Percentiles rank a stretch among this genome's conserved stretches.
Conservation (phyloP, 768 basidiomycete genomes). For the Trametopsis cervina region DNA sequence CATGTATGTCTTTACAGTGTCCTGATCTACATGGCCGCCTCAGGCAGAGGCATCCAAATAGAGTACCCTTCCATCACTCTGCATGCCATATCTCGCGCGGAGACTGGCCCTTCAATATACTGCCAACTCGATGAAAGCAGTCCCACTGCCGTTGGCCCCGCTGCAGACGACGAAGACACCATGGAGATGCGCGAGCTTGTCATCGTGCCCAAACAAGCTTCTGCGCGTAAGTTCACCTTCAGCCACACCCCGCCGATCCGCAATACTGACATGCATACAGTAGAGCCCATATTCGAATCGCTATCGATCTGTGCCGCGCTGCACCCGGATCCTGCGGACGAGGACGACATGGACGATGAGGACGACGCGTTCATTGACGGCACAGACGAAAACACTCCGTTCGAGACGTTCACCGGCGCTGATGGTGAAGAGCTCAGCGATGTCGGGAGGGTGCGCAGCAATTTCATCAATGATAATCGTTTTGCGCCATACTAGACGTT, state of each 20-base stretch:
- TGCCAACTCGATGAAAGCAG: constrained; percentile 86
- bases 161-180: constrained; percentile 35
- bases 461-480: constrained; percentile 72
- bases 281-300: constrained; percentile 82
- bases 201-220: constrained; percentile 57
- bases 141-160: constrained; percentile 15
- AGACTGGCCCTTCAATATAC: constrained; percentile 68
- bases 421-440: constrained; percentile 72
- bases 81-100: constrained; percentile 82
- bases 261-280: constrained; percentile 29
- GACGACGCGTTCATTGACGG: constrained; percentile 57
- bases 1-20: constrained; percentile 36
- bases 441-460: constrained; percentile 91
- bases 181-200: constrained; percentile 71
- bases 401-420: constrained; percentile 51
- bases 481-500: constrained; percentile 78
- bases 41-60: constrained; percentile 73
- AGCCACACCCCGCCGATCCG: neutral
- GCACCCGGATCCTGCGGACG: constrained; percentile 64
- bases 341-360: constrained; percentile 30
- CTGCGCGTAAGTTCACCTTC: constrained; percentile 45
- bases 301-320: constrained; percentile 79
- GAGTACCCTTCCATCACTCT: constrained; percentile 87
- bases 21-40: constrained; percentile 68
- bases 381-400: constrained; percentile 27